Conservation (phyloP, 208 protist species). For the Acanthamoeba quina region DNA sequence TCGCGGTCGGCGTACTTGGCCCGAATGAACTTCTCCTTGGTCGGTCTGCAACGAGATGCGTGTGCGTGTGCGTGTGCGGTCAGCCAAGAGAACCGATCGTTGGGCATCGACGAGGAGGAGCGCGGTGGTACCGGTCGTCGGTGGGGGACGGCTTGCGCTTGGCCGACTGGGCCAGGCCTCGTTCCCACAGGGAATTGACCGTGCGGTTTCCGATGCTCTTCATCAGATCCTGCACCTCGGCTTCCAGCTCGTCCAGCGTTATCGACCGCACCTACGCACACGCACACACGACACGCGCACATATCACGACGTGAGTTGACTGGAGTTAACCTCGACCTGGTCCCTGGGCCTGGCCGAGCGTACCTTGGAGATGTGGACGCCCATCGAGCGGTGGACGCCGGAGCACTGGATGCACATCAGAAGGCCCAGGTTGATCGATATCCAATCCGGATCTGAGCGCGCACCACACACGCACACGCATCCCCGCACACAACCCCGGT, state of each 20-base stretch:
- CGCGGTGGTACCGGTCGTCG: constrained; percentile 45
- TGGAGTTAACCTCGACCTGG: constrained; percentile 27
- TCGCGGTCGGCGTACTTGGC: constrained; percentile 36
- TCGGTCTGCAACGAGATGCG: not conserved
- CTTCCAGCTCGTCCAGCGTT: constrained; percentile 18
- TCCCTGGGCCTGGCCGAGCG: constrained; percentile 78
- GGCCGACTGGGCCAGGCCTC: not conserved
- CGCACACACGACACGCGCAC: not conserved
- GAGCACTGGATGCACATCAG: constrained; percentile 89
- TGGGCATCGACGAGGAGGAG: not conserved
- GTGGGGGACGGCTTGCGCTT: constrained; percentile 7
- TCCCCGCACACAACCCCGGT: too few relatives aligned
- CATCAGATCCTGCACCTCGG: constrained; percentile 58
- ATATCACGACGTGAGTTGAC: not conserved
- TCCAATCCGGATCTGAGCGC: constrained; percentile 82
- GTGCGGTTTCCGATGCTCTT: constrained; percentile 38
- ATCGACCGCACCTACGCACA: constrained; percentile 1
- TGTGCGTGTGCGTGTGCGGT: too few relatives aligned
- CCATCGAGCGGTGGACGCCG: constrained; percentile 85
- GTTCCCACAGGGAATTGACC: constrained; percentile 40
- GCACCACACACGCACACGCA: too few relatives aligned
- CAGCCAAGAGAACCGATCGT: too few relatives aligned
- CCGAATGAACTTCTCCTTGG: constrained; percentile 57
- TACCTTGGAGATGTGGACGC: constrained; percentile 86
- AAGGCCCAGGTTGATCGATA: constrained; percentile 86